A percentile compares a stretch with the other conserved stretches of the same genome.
These are phyloP conservation scores for Haberlea rhodopensis DNA, from an alignment of 257 asterid genomes.

Conservation along the genomic window DNA sequence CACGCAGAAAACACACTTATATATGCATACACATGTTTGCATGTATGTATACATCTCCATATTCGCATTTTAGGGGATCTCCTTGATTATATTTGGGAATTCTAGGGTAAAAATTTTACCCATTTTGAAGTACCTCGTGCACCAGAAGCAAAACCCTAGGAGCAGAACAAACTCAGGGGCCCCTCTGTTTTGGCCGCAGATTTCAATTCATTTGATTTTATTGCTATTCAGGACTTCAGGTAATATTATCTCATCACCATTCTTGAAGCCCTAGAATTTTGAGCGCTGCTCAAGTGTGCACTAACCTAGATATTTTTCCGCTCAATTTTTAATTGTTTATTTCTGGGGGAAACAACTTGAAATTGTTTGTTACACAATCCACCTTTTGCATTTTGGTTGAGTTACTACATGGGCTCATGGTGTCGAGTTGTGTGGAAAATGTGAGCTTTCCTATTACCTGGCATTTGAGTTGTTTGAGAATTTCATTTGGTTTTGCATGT, in stretches of 20 bases:
- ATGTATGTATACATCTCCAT: background rate
- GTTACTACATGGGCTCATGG: background rate
- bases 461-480: no score
- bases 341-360: background rate
- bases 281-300: conserved; percentile 3
- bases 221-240: background rate
- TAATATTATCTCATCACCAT: background rate
- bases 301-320: background rate
- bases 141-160: background rate
- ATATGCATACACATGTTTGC: background rate
- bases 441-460: no score
- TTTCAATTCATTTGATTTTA: background rate
- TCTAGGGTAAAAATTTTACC: background rate
- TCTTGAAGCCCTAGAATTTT: conserved; percentile 6
- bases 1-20: background rate
- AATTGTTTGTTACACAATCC: background rate
- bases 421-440: background rate
- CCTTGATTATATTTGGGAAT: background rate
- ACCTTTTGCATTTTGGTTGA: conserved; percentile 13
- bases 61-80: background rate
- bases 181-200: background rate
- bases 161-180: background rate
- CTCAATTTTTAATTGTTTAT: background rate
- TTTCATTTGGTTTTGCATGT: no score
- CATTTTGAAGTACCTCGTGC: background rate